Conservation (phyloP, 2,329 filamentous ascomycete genomes). For the Rhinocladiella mackenziei region DNA sequence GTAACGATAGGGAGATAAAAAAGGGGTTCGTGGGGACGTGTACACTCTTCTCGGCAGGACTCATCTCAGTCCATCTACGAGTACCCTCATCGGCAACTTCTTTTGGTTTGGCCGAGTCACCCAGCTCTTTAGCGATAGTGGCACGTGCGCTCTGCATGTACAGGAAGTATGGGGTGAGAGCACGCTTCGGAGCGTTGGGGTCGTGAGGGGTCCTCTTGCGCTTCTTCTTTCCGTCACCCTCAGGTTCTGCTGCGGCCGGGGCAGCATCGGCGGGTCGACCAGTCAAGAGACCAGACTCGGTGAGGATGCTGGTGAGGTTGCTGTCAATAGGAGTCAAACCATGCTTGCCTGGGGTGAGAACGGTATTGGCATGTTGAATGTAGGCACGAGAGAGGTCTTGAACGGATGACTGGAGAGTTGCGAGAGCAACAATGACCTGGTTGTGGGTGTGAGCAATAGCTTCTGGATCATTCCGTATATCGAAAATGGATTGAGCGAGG, state of each 20-base stretch:
- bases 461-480: conserved; percentile 15
- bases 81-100: conserved; percentile 86
- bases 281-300: conserved; percentile 43
- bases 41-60: conserved; percentile 66
- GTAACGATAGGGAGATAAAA: not conserved
- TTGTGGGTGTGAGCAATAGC: conserved; percentile 37
- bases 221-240: conserved; percentile 70
- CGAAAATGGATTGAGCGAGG: conserved; percentile 4
- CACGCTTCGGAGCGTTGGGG: conserved; percentile 90
- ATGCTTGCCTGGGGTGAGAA: conserved; percentile 61
- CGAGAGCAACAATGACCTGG: conserved; percentile 72
- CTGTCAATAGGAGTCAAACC: conserved; percentile 50
- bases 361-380: conserved; percentile 79
- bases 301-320: conserved; percentile 43
- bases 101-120: conserved; percentile 71
- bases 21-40: conserved; percentile 25
- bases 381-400: conserved; percentile 78
- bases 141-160: conserved; percentile 86
- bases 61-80: conserved; percentile 77
- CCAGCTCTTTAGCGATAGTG: conserved; percentile 75
- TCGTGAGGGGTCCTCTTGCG: conserved; percentile 83
- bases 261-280: conserved; percentile 33
- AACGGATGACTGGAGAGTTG: conserved; percentile 73
- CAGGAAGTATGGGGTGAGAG: conserved; percentile 89
- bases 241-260: conserved; percentile 37